Conservation (phyloP, 495 filamentous ascomycete species). For the Usnea hakonensis region DNA sequence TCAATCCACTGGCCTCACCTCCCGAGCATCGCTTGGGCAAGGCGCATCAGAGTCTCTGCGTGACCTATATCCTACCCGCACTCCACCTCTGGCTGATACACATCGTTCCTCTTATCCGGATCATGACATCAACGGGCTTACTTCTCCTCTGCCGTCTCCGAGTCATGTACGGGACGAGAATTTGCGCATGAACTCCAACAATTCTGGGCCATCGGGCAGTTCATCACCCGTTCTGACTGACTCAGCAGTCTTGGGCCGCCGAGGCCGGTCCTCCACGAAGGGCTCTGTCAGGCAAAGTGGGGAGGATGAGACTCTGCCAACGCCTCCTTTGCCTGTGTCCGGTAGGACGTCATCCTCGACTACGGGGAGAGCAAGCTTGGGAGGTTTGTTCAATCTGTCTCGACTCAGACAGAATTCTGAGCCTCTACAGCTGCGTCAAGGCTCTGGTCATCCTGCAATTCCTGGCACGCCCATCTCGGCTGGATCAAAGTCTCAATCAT, state of each 20-base stretch:
- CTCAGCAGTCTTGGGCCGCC: conserved; percentile 45
- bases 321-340: conserved; percentile 50
- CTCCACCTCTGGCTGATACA: conserved; percentile 28
- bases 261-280: conserved; percentile 83
- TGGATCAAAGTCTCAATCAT: conserved; percentile 63
- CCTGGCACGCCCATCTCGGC: conserved; percentile 57
- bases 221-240: conserved; percentile 49
- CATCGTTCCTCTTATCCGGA: conserved; percentile 29
- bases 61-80: conserved; percentile 18
- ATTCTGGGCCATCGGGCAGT: neutral
- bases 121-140: conserved; percentile 32
- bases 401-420: conserved; percentile 74
- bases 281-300: conserved; percentile 56
- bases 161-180: conserved; percentile 33
- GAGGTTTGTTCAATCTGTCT: conserved; percentile 72
- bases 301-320: conserved; percentile 50
- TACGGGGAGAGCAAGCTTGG: conserved; percentile 79
- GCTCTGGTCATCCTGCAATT: conserved; percentile 44
- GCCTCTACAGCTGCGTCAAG: conserved; percentile 52
- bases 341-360: conserved; percentile 73
- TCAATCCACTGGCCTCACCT: conserved; percentile 18
- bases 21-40: conserved; percentile 16
- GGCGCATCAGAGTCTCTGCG: conserved; percentile 18
- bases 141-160: conserved; percentile 50
- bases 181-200: conserved; percentile 54